These are phyloP conservation scores for Diphasiastrum complanatum DNA, from an alignment of 83 land plant species.

Conservation along the genomic window DNA sequence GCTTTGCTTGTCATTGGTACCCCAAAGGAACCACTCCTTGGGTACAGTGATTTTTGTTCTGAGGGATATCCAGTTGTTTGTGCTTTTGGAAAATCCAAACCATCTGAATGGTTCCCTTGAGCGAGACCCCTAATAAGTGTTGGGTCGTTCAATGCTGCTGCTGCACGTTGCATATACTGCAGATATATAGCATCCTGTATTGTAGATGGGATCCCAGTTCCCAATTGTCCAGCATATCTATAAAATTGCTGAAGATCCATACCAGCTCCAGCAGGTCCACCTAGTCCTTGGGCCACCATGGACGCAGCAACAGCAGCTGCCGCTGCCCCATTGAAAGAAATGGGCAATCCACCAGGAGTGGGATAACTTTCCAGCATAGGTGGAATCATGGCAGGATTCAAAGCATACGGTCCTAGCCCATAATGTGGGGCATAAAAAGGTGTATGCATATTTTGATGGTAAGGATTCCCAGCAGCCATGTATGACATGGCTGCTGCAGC, in stretches of 20 bases:
- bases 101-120: constrained; percentile 38
- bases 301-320: constrained; percentile 44
- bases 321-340: constrained; percentile 45
- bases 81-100: constrained; percentile 43
- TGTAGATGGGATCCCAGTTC: constrained; percentile 34
- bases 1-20: constrained; percentile 40
- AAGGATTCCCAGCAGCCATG: constrained; percentile 50
- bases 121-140: constrained; percentile 26
- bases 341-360: constrained; percentile 35
- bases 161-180: constrained; percentile 50
- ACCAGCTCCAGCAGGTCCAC: constrained; percentile 30
- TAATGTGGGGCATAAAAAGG: constrained; percentile 52
- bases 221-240: constrained; percentile 48
- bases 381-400: constrained; percentile 36
- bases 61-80: constrained; percentile 39
- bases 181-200: constrained; percentile 45
- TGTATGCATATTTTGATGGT: constrained; percentile 46
- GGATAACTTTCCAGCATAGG: constrained; percentile 48
- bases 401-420: constrained; percentile 49
- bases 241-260: constrained; percentile 44
- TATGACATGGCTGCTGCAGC: constrained; percentile 41
- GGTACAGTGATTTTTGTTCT: constrained; percentile 45
- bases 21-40: constrained; percentile 27
- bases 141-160: constrained; percentile 36
- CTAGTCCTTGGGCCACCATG: constrained; percentile 34